These are phyloP conservation scores for Phytophthora brassicae DNA, from an alignment of 352 stramenopile genomes.

Conservation along the genomic window DNA sequence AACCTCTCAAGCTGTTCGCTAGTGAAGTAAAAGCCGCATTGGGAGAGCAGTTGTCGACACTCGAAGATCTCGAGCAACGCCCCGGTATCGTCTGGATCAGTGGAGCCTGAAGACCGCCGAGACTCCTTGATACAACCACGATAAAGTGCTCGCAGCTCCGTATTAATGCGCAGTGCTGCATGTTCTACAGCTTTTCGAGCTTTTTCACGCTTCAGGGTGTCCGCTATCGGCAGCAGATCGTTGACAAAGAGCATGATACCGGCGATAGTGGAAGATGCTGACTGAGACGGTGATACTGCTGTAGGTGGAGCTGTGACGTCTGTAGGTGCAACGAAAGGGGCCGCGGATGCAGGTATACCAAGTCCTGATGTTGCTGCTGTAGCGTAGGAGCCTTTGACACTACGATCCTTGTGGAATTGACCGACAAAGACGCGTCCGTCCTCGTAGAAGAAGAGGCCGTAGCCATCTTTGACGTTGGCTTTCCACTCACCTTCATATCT, in stretches of 20 bases:
- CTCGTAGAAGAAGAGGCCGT: slow-evolving; percentile 72
- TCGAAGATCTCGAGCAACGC: slow-evolving; percentile 54
- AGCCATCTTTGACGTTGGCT: slow-evolving; percentile 76
- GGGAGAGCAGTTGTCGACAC: slow-evolving; percentile 46
- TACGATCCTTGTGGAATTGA: slow-evolving; percentile 48
- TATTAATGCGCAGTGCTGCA: slow-evolving; percentile 59
- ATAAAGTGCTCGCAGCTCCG: slow-evolving; percentile 61
- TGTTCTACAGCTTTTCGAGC: slow-evolving; percentile 52
- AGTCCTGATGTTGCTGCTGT: slow-evolving; percentile 16
- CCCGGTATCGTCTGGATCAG: slow-evolving; percentile 23
- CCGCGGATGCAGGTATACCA: not conserved
- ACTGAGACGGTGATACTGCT: slow-evolving; percentile 8
- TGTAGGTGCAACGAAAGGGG: not conserved
- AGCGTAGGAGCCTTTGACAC: slow-evolving; percentile 31
- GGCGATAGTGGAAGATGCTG: slow-evolving; percentile 4
- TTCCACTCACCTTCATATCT: slow-evolving; percentile 85
- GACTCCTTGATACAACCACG: slow-evolving; percentile 48
- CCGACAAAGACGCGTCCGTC: slow-evolving; percentile 63
- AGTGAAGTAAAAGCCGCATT: slow-evolving; percentile 45
- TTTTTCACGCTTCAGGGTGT: slow-evolving; percentile 35
- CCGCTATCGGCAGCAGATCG: slow-evolving; percentile 37
- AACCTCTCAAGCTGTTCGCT: slow-evolving; percentile 42
- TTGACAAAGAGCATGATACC: slow-evolving; percentile 60
- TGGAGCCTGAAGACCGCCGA: slow-evolving; percentile 6
- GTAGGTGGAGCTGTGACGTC: slow-evolving; percentile 1